Conservation (phyloP, 148 eudicot genomes). For the Camellia sinensis region DNA sequence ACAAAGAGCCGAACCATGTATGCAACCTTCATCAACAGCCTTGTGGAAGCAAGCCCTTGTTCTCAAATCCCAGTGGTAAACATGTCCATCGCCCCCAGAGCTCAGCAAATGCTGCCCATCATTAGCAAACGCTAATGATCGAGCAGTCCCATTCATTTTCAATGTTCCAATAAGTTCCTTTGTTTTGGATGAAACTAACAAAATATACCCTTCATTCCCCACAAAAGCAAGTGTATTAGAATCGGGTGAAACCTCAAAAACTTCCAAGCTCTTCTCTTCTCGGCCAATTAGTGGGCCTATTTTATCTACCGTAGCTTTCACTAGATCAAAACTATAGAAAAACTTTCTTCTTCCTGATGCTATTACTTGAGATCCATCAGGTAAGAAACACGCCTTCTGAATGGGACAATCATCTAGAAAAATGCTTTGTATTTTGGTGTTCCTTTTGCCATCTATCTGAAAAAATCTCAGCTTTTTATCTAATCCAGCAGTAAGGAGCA, state of each 20-base stretch:
- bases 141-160: constrained; percentile 90
- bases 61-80: constrained; percentile 89
- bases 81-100: constrained; percentile 90
- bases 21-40: constrained; percentile 83
- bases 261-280: constrained; percentile 89
- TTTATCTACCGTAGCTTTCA: constrained; percentile 66
- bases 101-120: constrained; percentile 73
- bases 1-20: constrained; percentile 69
- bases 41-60: constrained; percentile 76
- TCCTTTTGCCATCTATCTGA: constrained; percentile 88
- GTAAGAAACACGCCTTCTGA: constrained; percentile 67
- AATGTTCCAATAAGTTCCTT: constrained; percentile 84
- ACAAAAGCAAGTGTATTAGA: constrained; percentile 80
- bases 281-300: constrained; percentile 80
- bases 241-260: constrained; percentile 89
- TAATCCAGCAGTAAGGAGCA: constrained; percentile 78
- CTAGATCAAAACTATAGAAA: constrained; percentile 75
- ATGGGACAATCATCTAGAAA: constrained; percentile 85
- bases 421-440: constrained; percentile 66
- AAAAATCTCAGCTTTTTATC: constrained; percentile 75
- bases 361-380: constrained; percentile 88
- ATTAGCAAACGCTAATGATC: constrained; percentile 65
- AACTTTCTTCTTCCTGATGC: constrained; percentile 83
- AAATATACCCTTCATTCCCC: constrained; percentile 89
- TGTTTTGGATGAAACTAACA: constrained; percentile 77